Evolutionary conservation across 2,329 filamentous ascomycete genomes (phyloP).

Genomic region (Tolypocladium cylindrosporum): DNA sequence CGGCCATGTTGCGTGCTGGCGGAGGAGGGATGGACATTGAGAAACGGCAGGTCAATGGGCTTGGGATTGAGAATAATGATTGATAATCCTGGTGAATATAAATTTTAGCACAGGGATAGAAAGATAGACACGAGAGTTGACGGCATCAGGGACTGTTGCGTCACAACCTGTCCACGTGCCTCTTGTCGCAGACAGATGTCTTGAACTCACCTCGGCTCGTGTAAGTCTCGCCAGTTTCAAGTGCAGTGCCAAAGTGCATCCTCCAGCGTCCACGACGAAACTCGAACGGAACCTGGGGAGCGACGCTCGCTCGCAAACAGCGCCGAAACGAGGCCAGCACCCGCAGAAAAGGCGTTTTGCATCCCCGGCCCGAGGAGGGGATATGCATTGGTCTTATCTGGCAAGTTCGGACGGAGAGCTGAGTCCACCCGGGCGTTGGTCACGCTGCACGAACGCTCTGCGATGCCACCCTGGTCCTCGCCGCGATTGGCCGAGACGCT

Average conservation of each 20-base stretch:
- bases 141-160: neutral
- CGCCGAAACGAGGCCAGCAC: neutral
- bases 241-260: neutral
- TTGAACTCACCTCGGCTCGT: neutral
- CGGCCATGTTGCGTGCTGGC: conserved; percentile 9
- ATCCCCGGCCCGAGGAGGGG: neutral
- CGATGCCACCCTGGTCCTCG: neutral
- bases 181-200: neutral
- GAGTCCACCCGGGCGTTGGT: neutral
- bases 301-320: neutral
- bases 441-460: neutral
- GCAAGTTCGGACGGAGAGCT: neutral
- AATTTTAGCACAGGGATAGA: neutral
- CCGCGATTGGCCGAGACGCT: neutral
- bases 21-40: neutral
- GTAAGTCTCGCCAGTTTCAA: neutral
- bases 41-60: neutral
- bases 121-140: neutral
- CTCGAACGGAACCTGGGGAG: neutral
- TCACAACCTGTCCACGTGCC: neutral
- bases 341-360: neutral
- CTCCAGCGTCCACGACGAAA: neutral
- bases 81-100: neutral
- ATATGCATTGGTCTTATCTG: neutral
- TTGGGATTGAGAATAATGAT: neutral